Evolutionary conservation across 2,329 filamentous ascomycete species (phyloP), one percentile per base, ranked within the genome.

Genomic region (Hypoxylon sp.): DNA sequence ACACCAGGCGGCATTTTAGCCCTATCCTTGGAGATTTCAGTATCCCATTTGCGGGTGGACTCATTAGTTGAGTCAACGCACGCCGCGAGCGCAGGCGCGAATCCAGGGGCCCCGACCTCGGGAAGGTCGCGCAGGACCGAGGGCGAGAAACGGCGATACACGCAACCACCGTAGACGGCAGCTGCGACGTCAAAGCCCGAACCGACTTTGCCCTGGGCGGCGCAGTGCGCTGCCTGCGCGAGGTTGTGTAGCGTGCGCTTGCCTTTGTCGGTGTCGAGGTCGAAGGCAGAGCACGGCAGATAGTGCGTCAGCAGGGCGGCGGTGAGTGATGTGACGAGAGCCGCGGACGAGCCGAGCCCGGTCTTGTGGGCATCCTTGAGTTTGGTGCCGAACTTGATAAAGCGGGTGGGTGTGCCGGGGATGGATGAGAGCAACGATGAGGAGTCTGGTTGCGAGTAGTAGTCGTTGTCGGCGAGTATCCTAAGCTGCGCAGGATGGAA

Each of bases 121-220:
- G 91, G 91, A 3, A 96, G 79, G 1, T 78, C 79, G 55, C 85
- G 82, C 1, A 99, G 84, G 11, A 97, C 83, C 0, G 85, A 82
- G 0, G 96, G 94, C 0, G 92, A 95, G 82, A 99, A 99, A n/a
- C 96, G 90, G 19, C 91, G 88, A 84, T 99, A 99, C 9, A 91
- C 83, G 77, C 93, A 97, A 14, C 92, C 94, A 14, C 96, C 96
- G 78, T 93, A 97, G 14, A 97, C 93, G 16, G 96, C 96, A 25
- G 92, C 90, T 0, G 95, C 96, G 55, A 99, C 91, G 77, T 99
- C 96, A 77, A 99, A 99, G 19, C 96, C 96, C 0, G 92, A 96
- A 52, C 96, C 96, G 16, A 99, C 90, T 80, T 99, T 99, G 23
- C 96, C 96, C 81, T 99, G 96, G 0, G 96, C 96, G 1, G 95